Conservation (phyloP, 768 basidiomycete species). For the Suillus ampliporus region DNA sequence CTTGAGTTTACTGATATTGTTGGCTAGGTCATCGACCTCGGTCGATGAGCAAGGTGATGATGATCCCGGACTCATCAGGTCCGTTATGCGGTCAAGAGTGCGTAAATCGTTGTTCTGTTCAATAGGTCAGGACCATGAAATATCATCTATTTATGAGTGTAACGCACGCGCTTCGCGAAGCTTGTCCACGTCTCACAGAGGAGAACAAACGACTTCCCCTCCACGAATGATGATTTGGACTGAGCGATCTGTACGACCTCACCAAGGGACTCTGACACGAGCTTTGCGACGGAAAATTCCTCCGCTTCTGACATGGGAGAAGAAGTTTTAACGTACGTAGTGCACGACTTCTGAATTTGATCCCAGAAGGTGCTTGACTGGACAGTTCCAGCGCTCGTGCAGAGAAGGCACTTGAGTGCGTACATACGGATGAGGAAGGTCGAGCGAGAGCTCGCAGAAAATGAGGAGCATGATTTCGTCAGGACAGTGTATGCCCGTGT, state of each 20-base stretch:
- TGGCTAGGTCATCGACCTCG: conserved; percentile 24
- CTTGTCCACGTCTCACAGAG: conserved; percentile 78
- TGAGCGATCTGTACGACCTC: conserved; percentile 50
- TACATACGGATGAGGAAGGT: conserved; percentile 46
- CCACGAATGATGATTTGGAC: conserved; percentile 48
- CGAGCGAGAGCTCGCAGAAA: conserved; percentile 37
- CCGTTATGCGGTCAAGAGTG: conserved; percentile 52
- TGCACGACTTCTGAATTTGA: conserved; percentile 59
- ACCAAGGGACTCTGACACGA: conserved; percentile 50
- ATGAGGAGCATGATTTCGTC: conserved; percentile 36
- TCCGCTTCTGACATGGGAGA: conserved; percentile 17
- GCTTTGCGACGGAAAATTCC: conserved; percentile 26
- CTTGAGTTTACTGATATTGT: conserved; percentile 25
- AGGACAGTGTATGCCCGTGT: conserved; percentile 64
- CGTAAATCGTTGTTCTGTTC: conserved; percentile 53
- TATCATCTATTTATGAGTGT: not conserved
- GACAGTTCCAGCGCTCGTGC: conserved; percentile 52
- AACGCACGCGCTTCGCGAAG: conserved; percentile 66
- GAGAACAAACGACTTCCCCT: conserved; percentile 57
- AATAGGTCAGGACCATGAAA: not conserved
- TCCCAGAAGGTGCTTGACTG: conserved; percentile 72
- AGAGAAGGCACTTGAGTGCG: conserved; percentile 52
- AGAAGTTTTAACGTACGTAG: conserved; percentile 34
- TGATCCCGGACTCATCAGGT: conserved; percentile 38
- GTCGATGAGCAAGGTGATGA: conserved; percentile 8